Percentiles rank a stretch among this genome's conserved stretches.
Evolutionary conservation across 352 stramenopile genomes (phyloP).

Genomic region (Phytopythium oedochilum): DNA sequence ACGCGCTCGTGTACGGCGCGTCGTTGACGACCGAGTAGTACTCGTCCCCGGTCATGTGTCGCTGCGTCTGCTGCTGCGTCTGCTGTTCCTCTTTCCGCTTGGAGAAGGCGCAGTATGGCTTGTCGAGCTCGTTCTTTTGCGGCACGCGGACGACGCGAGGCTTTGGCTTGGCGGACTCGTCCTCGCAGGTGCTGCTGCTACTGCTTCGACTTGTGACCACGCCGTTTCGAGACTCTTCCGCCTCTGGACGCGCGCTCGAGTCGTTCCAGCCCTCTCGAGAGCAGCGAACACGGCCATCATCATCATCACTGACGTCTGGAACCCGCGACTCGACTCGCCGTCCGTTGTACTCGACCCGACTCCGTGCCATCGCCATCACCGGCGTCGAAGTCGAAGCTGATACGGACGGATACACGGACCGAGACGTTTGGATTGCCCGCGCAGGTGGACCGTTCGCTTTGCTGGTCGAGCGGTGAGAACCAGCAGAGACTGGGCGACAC

Average conservation of each 20-base stretch:
- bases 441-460: slow-evolving; percentile 20
- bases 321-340: background rate
- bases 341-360: background rate
- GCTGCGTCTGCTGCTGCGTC: background rate
- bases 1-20: slow-evolving; percentile 51
- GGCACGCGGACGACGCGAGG: slow-evolving; percentile 43
- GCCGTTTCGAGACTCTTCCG: slow-evolving; percentile 5
- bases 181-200: background rate
- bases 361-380: background rate
- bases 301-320: too few species aligned
- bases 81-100: slow-evolving; percentile 30
- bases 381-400: slow-evolving; percentile 9
- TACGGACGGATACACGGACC: slow-evolving; percentile 33
- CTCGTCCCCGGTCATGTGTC: slow-evolving; percentile 4
- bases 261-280: slow-evolving; percentile 1
- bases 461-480: slow-evolving; percentile 33
- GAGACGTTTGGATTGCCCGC: slow-evolving; percentile 50
- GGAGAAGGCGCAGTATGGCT: slow-evolving; percentile 70
- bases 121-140: slow-evolving; percentile 59
- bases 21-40: slow-evolving; percentile 86
- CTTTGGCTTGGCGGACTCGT: slow-evolving; percentile 9
- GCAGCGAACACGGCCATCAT: background rate
- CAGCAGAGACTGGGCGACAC: slow-evolving; percentile 54
- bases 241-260: slow-evolving; percentile 10
- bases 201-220: background rate